Evolutionary conservation across 164 flowering plant species (phyloP).

Genomic region (Macadamia integrifolia): DNA sequence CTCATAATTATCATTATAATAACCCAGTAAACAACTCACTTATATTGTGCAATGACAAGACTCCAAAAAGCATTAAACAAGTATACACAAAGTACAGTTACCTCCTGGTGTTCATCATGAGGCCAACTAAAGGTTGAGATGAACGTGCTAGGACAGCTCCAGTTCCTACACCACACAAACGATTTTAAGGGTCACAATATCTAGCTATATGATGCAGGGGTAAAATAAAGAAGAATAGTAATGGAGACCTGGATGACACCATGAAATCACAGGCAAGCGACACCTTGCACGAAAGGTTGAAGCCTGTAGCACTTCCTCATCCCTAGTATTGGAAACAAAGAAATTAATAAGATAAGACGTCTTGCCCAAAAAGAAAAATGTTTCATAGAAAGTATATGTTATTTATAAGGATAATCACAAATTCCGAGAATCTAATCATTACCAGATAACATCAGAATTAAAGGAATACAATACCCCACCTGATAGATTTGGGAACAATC

Average conservation of each 20-base stretch:
- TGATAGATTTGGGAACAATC: conserved; percentile 74
- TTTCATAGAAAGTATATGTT: neutral
- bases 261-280: conserved; percentile 86
- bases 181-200: conserved; percentile 6
- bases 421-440: neutral
- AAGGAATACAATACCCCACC: conserved; percentile 32
- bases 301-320: conserved; percentile 78
- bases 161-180: conserved; percentile 37
- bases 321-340: conserved; percentile 37
- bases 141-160: conserved; percentile 99
- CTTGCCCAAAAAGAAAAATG: neutral
- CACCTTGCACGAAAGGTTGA: conserved; percentile 82
- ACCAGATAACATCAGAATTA: neutral
- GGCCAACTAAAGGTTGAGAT: conserved; percentile 96
- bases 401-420: too few species aligned
- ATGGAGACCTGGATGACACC: conserved; percentile 79
- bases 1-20: neutral
- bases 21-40: neutral
- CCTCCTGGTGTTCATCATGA: conserved; percentile 99
- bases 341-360: conserved; percentile 5
- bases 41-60: neutral
- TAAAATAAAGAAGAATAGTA: conserved; percentile 7
- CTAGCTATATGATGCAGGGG: neutral
- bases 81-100: conserved; percentile 18
- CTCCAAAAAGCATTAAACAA: neutral